Percentiles rank a stretch among this genome's conserved stretches.
phyloP scores from a whole-genome alignment of 2,329 filamentous ascomycete species.

The Fusarium proliferatum region DNA sequence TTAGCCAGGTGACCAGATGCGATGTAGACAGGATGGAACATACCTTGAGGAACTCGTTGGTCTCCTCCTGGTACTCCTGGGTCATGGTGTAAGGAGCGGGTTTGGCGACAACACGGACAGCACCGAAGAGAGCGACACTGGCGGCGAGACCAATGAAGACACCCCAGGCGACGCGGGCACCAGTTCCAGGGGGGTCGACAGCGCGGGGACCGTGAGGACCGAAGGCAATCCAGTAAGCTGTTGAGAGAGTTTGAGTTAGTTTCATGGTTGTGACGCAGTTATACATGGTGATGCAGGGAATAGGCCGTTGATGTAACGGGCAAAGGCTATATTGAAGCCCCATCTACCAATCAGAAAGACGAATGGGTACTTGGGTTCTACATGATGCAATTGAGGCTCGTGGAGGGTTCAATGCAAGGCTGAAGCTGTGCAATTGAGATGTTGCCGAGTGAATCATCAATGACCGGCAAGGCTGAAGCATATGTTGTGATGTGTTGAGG shows the following conservation, averaged over 20 bases:
- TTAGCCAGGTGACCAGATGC: constrained; percentile 17
- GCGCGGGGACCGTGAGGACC: constrained; percentile 95
- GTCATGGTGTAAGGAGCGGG: constrained; percentile 87
- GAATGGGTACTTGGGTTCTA: constrained; percentile 35
- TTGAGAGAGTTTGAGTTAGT: constrained; percentile 55
- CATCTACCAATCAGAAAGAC: constrained; percentile 37
- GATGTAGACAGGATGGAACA: neutral
- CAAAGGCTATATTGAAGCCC: constrained; percentile 25
- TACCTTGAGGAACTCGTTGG: constrained; percentile 95
- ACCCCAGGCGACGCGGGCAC: constrained; percentile 80
- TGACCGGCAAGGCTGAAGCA: constrained; percentile 10
- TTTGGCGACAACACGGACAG: constrained; percentile 77
- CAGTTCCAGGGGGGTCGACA: constrained; percentile 83
- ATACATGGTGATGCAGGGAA: constrained; percentile 24
- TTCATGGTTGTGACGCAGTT: constrained; percentile 35
- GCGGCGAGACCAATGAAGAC: constrained; percentile 74
- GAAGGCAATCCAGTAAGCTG: constrained; percentile 99
- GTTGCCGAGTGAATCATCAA: constrained; percentile 34
- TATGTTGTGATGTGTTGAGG: constrained; percentile 13
- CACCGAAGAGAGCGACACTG: constrained; percentile 77
- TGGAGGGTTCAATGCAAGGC: constrained; percentile 30
- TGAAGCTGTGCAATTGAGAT: constrained; percentile 27
- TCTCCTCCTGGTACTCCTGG: constrained; percentile 95
- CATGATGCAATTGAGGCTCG: constrained; percentile 44
- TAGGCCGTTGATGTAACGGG: constrained; percentile 23